phyloP scores from a whole-genome alignment of 2,329 filamentous ascomycete genomes.

The Rosellinia necatrix region DNA sequence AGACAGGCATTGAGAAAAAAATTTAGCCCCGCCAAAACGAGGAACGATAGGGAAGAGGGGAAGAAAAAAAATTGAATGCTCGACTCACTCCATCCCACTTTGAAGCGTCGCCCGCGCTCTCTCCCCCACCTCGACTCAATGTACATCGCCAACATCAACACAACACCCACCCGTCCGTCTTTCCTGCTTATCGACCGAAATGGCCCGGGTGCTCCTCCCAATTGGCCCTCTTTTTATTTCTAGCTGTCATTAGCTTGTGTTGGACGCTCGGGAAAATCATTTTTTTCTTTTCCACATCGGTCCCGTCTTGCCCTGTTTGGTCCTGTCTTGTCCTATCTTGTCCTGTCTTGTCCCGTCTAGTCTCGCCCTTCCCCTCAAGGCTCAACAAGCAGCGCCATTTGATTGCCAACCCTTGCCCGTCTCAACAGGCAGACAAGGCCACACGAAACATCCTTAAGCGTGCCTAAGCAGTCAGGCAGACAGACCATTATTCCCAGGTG shows the following conservation, averaged over 20 bases:
- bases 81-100: slow-evolving; percentile 24
- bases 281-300: slow-evolving; percentile 8
- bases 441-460: slow-evolving; percentile 3
- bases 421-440: slow-evolving; percentile 22
- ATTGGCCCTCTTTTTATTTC: slow-evolving; percentile 12
- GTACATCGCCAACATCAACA: slow-evolving; percentile 15
- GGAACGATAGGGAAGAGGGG: slow-evolving; percentile 21
- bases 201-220: slow-evolving; percentile 8
- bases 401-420: slow-evolving; percentile 18
- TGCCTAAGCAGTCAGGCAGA: slow-evolving; percentile 12
- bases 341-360: background rate
- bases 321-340: background rate
- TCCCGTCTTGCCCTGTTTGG: background rate
- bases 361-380: background rate
- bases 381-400: slow-evolving; percentile 17
- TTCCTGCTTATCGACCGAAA: slow-evolving; percentile 19
- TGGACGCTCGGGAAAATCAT: background rate
- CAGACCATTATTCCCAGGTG: slow-evolving; percentile 4
- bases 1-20: too few species aligned
- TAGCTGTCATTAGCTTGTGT: slow-evolving; percentile 19
- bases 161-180: slow-evolving; percentile 6
- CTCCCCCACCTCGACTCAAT: slow-evolving; percentile 13
- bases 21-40: slow-evolving; percentile 28
- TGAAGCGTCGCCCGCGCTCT: slow-evolving; percentile 5
- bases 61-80: slow-evolving; percentile 16